phyloP scores from a whole-genome alignment of 495 filamentous ascomycete genomes.

The Talaromyces stipitatus region DNA sequence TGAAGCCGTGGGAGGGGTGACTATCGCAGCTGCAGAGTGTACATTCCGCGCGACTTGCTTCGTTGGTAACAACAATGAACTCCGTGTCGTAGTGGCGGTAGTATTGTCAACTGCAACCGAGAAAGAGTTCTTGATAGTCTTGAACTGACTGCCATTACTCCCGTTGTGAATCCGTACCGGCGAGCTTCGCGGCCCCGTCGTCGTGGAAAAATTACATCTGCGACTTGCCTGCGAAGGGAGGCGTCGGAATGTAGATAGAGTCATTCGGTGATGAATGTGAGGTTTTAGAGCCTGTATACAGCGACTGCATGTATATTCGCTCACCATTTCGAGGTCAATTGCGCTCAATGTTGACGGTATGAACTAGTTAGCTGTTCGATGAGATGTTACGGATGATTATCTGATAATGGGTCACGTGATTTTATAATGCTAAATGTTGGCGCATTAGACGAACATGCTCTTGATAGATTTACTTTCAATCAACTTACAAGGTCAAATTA shows the following conservation, averaged over 20 bases:
- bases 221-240: background rate
- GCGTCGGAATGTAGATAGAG: background rate
- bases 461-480: too few relatives aligned
- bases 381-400: background rate
- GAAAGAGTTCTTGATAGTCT: background rate
- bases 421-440: too few relatives aligned
- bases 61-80: background rate
- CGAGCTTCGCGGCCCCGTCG: background rate
- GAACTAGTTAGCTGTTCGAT: background rate
- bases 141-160: background rate
- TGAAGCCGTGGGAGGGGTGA: constrained; percentile 9
- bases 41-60: background rate
- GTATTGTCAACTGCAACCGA: background rate
- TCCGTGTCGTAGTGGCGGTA: too few relatives aligned
- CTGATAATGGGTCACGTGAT: background rate
- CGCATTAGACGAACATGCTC: too few relatives aligned
- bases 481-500: too few relatives aligned
- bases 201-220: constrained; percentile 4
- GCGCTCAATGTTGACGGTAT: background rate
- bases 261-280: constrained; percentile 11
- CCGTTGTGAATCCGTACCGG: background rate
- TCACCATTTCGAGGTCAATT: constrained; percentile 23
- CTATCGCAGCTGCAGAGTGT: constrained; percentile 1
- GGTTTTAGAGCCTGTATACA: constrained; percentile 32
- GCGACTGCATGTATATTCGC: constrained; percentile 34